These are phyloP conservation scores for Neocallimastix lanati DNA, from an alignment of 192 early-diverging fungal species.

Conservation along the genomic window DNA sequence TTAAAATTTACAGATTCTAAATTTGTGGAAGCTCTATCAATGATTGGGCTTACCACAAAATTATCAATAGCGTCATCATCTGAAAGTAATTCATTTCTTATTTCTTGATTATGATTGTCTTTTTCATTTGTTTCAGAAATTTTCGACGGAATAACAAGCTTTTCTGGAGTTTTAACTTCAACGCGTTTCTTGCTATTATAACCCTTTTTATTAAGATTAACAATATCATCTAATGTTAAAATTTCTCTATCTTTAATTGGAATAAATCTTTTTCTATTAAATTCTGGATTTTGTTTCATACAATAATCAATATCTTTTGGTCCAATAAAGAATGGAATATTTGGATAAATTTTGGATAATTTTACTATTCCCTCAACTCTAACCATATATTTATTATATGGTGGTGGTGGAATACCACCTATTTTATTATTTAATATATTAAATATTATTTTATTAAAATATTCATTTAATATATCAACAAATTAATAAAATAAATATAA, in stretches of 20 bases:
- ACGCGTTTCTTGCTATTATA: no score
- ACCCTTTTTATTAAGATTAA: neutral
- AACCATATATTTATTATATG: neutral
- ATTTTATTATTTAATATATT: no score
- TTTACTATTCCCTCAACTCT: neutral
- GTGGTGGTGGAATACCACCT: neutral
- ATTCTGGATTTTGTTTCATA: neutral
- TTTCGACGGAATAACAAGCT: no score
- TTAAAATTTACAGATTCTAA: no score
- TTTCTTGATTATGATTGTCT: no score
- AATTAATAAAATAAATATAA: no score
- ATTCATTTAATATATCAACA: no score
- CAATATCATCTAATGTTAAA: neutral
- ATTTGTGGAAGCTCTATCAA: no score
- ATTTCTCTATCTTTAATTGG: neutral
- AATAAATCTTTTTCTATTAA: neutral
- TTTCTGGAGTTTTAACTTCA: no score
- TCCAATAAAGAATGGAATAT: neutral
- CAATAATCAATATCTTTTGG: neutral
- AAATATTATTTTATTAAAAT: no score
- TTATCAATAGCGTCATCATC: neutral
- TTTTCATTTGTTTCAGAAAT: no score
- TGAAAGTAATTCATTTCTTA: neutral
- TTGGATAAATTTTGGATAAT: neutral
- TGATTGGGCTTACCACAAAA: no score